Evolutionary conservation across 2,329 filamentous ascomycete genomes (phyloP).

Genomic region (Phyllosticta citriasiana): DNA sequence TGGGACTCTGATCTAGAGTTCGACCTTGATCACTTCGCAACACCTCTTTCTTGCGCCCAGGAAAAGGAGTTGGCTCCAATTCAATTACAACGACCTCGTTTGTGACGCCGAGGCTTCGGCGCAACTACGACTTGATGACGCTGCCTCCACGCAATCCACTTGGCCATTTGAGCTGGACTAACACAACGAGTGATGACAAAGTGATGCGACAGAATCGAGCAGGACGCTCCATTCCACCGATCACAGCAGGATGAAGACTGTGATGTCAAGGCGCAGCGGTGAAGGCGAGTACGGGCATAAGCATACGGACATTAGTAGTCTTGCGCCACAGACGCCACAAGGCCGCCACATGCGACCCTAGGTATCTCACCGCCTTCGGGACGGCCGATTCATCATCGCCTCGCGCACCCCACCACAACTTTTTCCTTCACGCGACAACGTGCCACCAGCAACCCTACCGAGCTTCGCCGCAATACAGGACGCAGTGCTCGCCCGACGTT

Average conservation of each 20-base stretch:
- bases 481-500: background rate
- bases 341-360: background rate
- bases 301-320: background rate
- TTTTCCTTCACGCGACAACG: background rate
- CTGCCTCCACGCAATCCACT: background rate
- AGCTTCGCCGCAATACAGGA: background rate
- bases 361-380: background rate
- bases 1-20: background rate
- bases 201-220: background rate
- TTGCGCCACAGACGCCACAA: background rate
- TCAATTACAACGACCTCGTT: background rate
- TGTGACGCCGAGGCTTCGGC: background rate
- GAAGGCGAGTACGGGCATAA: background rate
- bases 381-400: background rate
- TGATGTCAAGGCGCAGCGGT: background rate
- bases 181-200: background rate
- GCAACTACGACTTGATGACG: background rate
- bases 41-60: background rate
- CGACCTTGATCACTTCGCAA: background rate
- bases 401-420: background rate
- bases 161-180: background rate
- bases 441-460: background rate
- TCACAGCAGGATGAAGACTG: background rate
- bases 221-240: background rate
- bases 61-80: background rate